Conservation (phyloP, 23 red algal genomes). For the Gracilaria domingensis region DNA sequence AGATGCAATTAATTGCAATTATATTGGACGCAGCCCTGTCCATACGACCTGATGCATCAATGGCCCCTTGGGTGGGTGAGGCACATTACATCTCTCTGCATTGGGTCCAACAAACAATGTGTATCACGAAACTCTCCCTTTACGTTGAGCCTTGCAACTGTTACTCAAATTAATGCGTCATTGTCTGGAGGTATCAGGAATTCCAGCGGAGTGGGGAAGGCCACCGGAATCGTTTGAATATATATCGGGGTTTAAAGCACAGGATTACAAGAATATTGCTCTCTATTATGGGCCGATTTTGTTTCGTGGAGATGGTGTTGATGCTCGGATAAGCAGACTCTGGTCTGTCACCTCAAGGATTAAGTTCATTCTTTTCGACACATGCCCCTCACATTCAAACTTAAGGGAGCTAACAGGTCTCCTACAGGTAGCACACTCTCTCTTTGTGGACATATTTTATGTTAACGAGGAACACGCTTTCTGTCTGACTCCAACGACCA, state of each 20-base stretch:
- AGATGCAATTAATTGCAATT: no score
- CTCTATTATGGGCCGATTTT: neutral
- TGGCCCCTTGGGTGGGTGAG: no score
- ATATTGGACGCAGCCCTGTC: no score
- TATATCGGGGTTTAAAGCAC: neutral
- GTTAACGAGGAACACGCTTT: no score
- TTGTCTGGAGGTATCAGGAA: neutral
- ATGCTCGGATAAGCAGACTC: no score
- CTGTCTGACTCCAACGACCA: neutral
- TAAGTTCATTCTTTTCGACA: neutral
- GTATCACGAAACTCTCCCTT: neutral
- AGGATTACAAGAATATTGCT: neutral
- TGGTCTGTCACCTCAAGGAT: conserved; percentile 1
- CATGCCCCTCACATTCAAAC: neutral
- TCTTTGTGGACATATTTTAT: neutral
- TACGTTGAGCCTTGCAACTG: neutral
- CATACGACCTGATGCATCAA: no score
- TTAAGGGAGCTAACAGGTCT: neutral
- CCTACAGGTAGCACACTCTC: neutral
- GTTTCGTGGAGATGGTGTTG: neutral
- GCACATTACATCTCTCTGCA: no score
- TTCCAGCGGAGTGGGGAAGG: conserved; percentile 14
- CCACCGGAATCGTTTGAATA: conserved; percentile 6
- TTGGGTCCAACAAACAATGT: neutral
- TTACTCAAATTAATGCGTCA: neutral